These are phyloP conservation scores for Paecilomyces fulvus DNA, from an alignment of 2,329 filamentous ascomycete species.

Conservation along the genomic window DNA sequence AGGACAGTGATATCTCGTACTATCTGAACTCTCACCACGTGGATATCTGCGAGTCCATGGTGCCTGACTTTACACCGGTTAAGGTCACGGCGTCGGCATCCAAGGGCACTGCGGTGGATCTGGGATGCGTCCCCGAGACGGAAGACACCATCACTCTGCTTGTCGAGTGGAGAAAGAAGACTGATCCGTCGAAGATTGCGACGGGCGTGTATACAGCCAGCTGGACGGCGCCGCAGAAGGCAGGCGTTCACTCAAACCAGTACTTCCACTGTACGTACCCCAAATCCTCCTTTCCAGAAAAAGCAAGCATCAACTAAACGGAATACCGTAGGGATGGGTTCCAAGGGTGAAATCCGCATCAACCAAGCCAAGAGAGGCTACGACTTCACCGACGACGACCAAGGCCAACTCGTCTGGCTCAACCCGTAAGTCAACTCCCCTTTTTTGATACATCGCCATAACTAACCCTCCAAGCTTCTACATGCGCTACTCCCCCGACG, in stretches of 20 bases:
- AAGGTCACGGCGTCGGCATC: slow-evolving; percentile 73
- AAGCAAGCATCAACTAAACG: background rate
- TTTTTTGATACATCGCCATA: background rate
- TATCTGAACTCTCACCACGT: slow-evolving; percentile 94
- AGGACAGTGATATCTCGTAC: slow-evolving; percentile 89
- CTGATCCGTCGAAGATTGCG: slow-evolving; percentile 60
- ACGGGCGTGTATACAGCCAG: slow-evolving; percentile 89
- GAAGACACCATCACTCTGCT: slow-evolving; percentile 91
- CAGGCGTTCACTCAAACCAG: slow-evolving; percentile 92
- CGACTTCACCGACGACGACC: slow-evolving; percentile 78
- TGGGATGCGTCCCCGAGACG: slow-evolving; percentile 72
- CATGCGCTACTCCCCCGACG: slow-evolving; percentile 89
- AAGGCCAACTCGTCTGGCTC: slow-evolving; percentile 63
- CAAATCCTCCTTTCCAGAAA: background rate
- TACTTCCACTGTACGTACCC: slow-evolving; percentile 68
- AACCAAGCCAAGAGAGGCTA: slow-evolving; percentile 94
- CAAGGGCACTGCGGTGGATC: slow-evolving; percentile 65
- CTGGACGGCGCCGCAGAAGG: slow-evolving; percentile 88
- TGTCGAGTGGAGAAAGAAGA: slow-evolving; percentile 75
- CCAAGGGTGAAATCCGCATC: slow-evolving; percentile 74
- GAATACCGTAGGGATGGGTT: slow-evolving; percentile 58
- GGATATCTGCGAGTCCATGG: slow-evolving; percentile 89
- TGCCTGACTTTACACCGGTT: slow-evolving; percentile 68
- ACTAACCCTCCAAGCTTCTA: slow-evolving; percentile 52
- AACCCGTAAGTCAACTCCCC: slow-evolving; percentile 54